Evolutionary conservation across 208 protist species (phyloP), one percentile per base, ranked within the genome.

Genomic region (Leishmania mexicana): DNA sequence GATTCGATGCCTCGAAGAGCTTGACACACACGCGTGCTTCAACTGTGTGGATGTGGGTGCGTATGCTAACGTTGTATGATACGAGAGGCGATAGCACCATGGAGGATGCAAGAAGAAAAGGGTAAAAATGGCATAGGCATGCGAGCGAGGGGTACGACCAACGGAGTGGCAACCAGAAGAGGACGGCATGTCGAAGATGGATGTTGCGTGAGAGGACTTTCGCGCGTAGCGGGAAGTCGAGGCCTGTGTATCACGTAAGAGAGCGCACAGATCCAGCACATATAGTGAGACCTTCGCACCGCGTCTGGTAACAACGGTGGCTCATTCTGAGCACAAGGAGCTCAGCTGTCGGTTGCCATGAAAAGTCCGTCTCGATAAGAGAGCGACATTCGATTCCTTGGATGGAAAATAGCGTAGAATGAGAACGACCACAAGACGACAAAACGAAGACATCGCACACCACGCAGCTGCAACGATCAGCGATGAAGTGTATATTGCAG

Each of bases 391-490:
- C 15, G 31, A 42, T 21, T 67, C 10, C 40, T 68, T 68, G 31
- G n/a, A 67, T 40, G 11, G 62, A 11, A 3, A 68, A 68, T 35
- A 40, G 2, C 19, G 19, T 21, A 53, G 21, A 75, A 60, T 10
- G 24, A 53, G n/a, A n/a, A 81, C 6, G 11, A 74, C 2, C 15
- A 68, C 13, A 40, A 40, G 31, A 40, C 21, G 62, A 68, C 7
- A 68, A 40, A 38, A 40, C 31, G 0, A 68, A 68, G 62, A 19
- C 31, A 40, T 21, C 62, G 4, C 31, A 67, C 60, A 40, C 62
- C 31, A 68, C 62, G 62, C 31, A 68, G 62, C 62, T 68, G 62
- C 47, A 74, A 76, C 1, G 13, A 77, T 49, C 75, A 71, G 58
- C 58, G 28, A 54, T 74, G 31, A 45, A 49, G 28, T 15, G 3